Base-by-base conservation (phyloP, 116 monocot species). In the Cymodocea nodosa region DNA sequence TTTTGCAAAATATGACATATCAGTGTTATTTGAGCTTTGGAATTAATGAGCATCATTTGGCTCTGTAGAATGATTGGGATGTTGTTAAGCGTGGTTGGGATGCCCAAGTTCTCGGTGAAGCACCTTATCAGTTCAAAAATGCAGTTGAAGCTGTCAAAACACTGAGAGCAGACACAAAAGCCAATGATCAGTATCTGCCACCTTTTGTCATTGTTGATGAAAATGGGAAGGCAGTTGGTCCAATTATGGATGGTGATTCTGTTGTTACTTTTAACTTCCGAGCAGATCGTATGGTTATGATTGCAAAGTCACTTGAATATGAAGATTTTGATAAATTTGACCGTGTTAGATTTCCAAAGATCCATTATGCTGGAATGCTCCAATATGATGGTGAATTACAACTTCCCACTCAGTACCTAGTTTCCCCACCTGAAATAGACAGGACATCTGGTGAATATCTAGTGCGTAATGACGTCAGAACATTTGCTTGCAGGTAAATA, bases 21-120 rank as follows among this genome's bases (percentile, higher is more conserved):
- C 30, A 30, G 7, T 44, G 44, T 44, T 44, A 1, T 44, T 44
- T n/a, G 34, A 34, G 17, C 3, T 1, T 65, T 50, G 36, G n/a
- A 35, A 62, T 36, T 62, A 37, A 62, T 59, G 52, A 48, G 7
- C 56, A 12, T 73, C 19, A 70, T 70, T n/a, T 57, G 15, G 18
- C 63, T 69, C 69, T 77, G 49, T 59, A 98, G 98, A 98, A 98
- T 69, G 98, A 98, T 49, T 98, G 98, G 98, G 70, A 61, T 25
- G 98, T 98, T 44, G 86, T 98, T 55, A 98, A 98, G 55, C 87
- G 98, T 68, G 98, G 98, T 19, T 98, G 98, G 92, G 92, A 98
- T 82, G 92, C 98, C 59, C 98, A 98, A 52, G 92, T 98, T 75
- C 98, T 98, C 73, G 98, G 98, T 71, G 89, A 98, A 79, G 98